Evolutionary conservation across 345 rosid species (phyloP).

Genomic region (Hibiscus mutabilis): DNA sequence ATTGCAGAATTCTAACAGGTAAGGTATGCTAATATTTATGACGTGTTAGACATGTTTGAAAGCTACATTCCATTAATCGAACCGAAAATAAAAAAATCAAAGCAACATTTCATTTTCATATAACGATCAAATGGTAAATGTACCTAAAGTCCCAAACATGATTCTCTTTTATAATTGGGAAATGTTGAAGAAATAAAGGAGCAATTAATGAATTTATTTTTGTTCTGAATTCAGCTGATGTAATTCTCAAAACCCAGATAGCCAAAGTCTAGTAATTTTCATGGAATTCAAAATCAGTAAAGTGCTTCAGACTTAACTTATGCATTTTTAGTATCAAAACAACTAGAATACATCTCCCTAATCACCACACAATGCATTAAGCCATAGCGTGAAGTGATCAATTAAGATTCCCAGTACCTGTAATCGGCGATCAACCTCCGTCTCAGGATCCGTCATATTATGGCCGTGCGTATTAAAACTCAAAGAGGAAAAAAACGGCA

Average conservation of each 20-base stretch:
- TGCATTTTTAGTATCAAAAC: neutral
- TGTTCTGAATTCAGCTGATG: no score
- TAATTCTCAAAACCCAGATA: no score
- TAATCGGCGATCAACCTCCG: constrained; percentile 44
- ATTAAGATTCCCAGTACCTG: no score
- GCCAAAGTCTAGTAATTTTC: no score
- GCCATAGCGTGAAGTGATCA: no score
- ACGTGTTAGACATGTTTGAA: neutral
- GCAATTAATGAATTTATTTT: neutral
- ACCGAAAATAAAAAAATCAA: neutral
- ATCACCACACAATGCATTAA: no score
- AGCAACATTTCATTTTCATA: neutral
- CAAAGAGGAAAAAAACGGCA: constrained; percentile 88
- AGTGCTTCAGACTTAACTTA: no score
- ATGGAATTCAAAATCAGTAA: no score
- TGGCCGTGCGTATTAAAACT: constrained; percentile 89
- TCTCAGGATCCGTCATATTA: constrained; percentile 90
- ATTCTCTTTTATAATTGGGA: neutral
- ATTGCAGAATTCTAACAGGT: neutral
- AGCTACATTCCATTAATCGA: neutral
- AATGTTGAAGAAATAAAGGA: neutral
- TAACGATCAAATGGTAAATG: neutral
- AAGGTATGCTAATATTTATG: neutral
- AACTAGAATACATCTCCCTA: neutral
- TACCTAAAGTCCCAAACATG: neutral